Evolutionary conservation across 2,329 filamentous ascomycete genomes (phyloP).

Genomic region (Fusarium nematophilum): DNA sequence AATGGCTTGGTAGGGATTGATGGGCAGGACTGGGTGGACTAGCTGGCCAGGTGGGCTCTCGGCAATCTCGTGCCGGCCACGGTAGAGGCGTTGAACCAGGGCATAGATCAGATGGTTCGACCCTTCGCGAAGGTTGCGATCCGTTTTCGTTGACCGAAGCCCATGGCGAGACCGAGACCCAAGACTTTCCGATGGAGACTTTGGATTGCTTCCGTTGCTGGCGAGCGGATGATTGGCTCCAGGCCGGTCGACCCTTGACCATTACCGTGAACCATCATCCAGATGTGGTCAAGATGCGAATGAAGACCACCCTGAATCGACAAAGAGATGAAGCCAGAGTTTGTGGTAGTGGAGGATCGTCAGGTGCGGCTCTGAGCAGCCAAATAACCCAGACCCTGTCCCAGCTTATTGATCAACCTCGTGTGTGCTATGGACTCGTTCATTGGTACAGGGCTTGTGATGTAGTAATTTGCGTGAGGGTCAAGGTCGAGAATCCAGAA

Average conservation of each 20-base stretch:
- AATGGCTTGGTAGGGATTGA: slow-evolving; percentile 13
- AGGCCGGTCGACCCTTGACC: neutral
- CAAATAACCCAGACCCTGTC: slow-evolving; percentile 13
- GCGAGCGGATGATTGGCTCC: slow-evolving; percentile 28
- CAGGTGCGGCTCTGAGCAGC: neutral
- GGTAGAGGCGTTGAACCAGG: slow-evolving; percentile 14
- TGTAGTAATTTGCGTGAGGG: too few relatives aligned
- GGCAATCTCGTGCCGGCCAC: slow-evolving; percentile 37
- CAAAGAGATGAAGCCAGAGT: slow-evolving; percentile 1
- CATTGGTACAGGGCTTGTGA: slow-evolving; percentile 20
- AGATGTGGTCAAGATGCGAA: slow-evolving; percentile 10
- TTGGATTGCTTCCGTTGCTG: neutral
- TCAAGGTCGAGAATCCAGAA: too few relatives aligned
- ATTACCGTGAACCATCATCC: slow-evolving; percentile 7
- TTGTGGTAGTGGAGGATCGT: neutral
- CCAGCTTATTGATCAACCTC: slow-evolving; percentile 29
- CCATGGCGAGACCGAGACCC: slow-evolving; percentile 21
- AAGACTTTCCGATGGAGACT: slow-evolving; percentile 11
- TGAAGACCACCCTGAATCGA: neutral
- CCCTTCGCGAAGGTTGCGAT: slow-evolving; percentile 16
- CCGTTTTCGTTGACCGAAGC: slow-evolving; percentile 39
- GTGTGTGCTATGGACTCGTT: slow-evolving; percentile 16
- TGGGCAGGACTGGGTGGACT: too few relatives aligned
- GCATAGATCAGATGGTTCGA: slow-evolving; percentile 31
- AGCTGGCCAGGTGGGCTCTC: slow-evolving; percentile 26